Base-by-base conservation (phyloP, 345 rosid species). In the Sonneratia caseolaris region DNA sequence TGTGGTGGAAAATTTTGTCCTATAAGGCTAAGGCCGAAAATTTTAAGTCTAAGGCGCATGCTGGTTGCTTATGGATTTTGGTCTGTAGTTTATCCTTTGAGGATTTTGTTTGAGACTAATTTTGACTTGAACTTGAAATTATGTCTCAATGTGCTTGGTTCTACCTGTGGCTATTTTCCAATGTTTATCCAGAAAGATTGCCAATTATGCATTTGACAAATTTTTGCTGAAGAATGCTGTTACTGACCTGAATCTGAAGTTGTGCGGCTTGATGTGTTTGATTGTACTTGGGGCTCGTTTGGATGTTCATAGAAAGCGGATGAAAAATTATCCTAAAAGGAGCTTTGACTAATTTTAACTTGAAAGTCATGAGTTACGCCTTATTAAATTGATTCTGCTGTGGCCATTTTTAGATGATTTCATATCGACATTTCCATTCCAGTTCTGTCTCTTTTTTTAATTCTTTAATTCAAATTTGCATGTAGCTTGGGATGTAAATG, bases 121-220 rank as follows among this genome's bases (percentile, higher is more conserved):
- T 68, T 68, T 68, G 70, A 68, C 70, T 68, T 43, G 36, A 18
- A 68, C 10, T 38, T 38, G 70, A 68, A 40, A 27, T 5, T 68
- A 22, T 68, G 55, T 43, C 24, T 18, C 14, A 45, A 13, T 68
- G 48, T 14, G 37, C 14, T 43, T 11, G 32, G 2, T 22, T 40
- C 15, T 68, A 42, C n/a, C 19, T 35, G 16, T 6, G 27, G n/a
- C 42, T 37, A 35, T 10, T 53, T 22, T 53, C 14, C 13, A 51
- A 14, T 36, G 18, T 55, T 16, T 55, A 38, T 45, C n/a, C 47
- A 36, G 9, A 24, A 62, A 27, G 38, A 32, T 3, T 13, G 6
- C 1, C 32, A 10, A 37, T 27, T 62, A 27, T 62, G 38, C 66
- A 62, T 9, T 7, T 24, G 66, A 32, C 15, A 62, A 13, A 9